Evolutionary conservation across 2,329 filamentous ascomycete species (phyloP).

Genomic region (Sclerotiophoma versabilis): DNA sequence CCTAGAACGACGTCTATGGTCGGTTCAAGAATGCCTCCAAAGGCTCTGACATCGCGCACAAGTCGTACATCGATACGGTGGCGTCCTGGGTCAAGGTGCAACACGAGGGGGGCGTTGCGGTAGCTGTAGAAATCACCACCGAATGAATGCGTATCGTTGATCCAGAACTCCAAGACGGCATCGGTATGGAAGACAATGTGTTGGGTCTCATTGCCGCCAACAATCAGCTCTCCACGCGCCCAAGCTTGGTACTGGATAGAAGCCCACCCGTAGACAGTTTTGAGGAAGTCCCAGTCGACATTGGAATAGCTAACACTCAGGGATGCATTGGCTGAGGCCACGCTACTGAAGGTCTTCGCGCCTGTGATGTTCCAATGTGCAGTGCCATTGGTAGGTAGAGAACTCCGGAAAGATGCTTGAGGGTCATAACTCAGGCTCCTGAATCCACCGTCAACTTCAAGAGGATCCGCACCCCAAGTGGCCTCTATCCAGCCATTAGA

Average conservation of each 20-base stretch:
- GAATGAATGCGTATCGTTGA: conserved; percentile 61
- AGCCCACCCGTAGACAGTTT: conserved; percentile 65
- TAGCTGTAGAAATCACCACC: conserved; percentile 65
- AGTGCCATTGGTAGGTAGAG: conserved; percentile 59
- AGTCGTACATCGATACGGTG: conserved; percentile 62
- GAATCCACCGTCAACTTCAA: conserved; percentile 63
- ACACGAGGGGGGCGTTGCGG: conserved; percentile 57
- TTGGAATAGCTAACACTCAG: conserved; percentile 58
- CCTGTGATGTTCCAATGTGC: conserved; percentile 57
- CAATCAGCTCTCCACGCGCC: conserved; percentile 59
- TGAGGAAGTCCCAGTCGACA: conserved; percentile 62
- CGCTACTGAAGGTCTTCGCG: conserved; percentile 37
- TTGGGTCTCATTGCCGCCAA: conserved; percentile 45
- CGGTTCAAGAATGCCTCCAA: conserved; percentile 60
- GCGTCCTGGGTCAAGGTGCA: conserved; percentile 58
- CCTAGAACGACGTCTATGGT: conserved; percentile 51
- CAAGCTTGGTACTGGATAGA: conserved; percentile 66
- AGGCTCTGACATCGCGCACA: conserved; percentile 63
- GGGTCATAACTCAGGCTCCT: conserved; percentile 53
- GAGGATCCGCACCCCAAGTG: conserved; percentile 65
- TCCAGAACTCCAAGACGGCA: conserved; percentile 60
- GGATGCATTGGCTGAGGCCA: conserved; percentile 44
- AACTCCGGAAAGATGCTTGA: conserved; percentile 56
- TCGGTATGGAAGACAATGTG: conserved; percentile 56
- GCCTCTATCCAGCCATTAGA: conserved; percentile 54